These are phyloP conservation scores for Fusarium stilboides DNA, from an alignment of 2,329 filamentous ascomycete species.

Conservation along the genomic window DNA sequence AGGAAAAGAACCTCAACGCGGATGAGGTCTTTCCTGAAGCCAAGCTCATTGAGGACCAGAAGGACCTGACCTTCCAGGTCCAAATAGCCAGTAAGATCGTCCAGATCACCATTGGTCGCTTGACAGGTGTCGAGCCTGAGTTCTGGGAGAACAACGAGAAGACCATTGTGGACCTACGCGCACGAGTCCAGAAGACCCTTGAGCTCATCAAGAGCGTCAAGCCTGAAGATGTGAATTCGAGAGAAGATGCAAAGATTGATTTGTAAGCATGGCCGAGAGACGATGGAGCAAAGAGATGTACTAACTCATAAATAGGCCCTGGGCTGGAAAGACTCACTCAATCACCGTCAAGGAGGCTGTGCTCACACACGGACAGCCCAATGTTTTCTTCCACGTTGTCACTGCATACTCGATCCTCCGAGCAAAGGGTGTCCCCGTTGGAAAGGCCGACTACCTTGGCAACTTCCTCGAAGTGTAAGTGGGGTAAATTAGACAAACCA, in stretches of 20 bases:
- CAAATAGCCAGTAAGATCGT: slow-evolving; percentile 37
- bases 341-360: not conserved
- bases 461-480: not conserved
- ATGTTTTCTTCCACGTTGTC: slow-evolving; percentile 13
- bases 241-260: slow-evolving; percentile 2
- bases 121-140: slow-evolving; percentile 36
- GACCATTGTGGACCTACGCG: slow-evolving; percentile 8
- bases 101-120: slow-evolving; percentile 26
- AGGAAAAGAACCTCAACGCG: slow-evolving; percentile 34
- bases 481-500: not conserved
- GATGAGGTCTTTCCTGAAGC: slow-evolving; percentile 29
- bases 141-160: slow-evolving; percentile 27
- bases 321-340: not conserved
- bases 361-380: not conserved
- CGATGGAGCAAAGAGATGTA: not conserved
- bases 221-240: slow-evolving; percentile 2
- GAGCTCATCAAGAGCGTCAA: not conserved
- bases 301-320: not conserved
- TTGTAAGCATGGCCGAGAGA: not conserved
- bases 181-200: not conserved
- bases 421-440: not conserved
- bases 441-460: slow-evolving; percentile 11
- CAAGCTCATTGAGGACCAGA: slow-evolving; percentile 40
- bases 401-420: slow-evolving; percentile 10
- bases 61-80: slow-evolving; percentile 40